These are phyloP conservation scores for Ramaria sp. DNA, from an alignment of 768 basidiomycete species.

Conservation along the genomic window DNA sequence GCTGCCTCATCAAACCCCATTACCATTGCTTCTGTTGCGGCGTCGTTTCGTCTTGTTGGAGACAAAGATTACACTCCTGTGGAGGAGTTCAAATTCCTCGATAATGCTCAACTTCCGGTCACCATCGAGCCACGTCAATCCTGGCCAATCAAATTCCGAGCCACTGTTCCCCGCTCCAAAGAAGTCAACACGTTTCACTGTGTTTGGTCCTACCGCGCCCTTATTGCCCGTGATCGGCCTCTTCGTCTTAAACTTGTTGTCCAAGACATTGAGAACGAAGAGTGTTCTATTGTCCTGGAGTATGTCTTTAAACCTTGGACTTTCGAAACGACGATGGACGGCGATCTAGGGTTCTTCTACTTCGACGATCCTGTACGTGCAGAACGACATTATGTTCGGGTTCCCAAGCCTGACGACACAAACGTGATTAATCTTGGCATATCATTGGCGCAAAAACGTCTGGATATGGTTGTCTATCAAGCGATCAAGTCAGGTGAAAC, in stretches of 20 bases:
- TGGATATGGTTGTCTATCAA: slow-evolving; percentile 25
- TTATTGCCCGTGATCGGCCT: slow-evolving; percentile 24
- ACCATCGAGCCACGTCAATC: slow-evolving; percentile 31
- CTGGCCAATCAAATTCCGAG: slow-evolving; percentile 21
- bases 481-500: slow-evolving; percentile 29
- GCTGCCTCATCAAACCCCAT: slow-evolving; percentile 23
- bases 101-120: slow-evolving; percentile 19
- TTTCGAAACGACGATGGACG: slow-evolving; percentile 18
- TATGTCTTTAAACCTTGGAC: slow-evolving; percentile 23
- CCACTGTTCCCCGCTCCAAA: slow-evolving; percentile 22
- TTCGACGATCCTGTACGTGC: slow-evolving; percentile 23
- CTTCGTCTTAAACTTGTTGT: slow-evolving; percentile 27
- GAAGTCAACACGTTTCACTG: slow-evolving; percentile 22
- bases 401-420: slow-evolving; percentile 13
- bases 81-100: slow-evolving; percentile 17
- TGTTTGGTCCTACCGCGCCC: slow-evolving; percentile 26
- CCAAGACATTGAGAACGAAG: slow-evolving; percentile 29
- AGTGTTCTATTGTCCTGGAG: slow-evolving; percentile 29
- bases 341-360: slow-evolving; percentile 25
- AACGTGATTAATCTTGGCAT: slow-evolving; percentile 18
- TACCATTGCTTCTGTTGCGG: slow-evolving; percentile 24
- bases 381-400: slow-evolving; percentile 19
- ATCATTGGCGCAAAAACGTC: slow-evolving; percentile 17
- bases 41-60: slow-evolving; percentile 27
- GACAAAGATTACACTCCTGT: slow-evolving; percentile 14